Evolutionary conservation across 2,329 filamentous ascomycete species (phyloP), one percentile per base, ranked within the genome.

Genomic region (Fonsecaea erecta): DNA sequence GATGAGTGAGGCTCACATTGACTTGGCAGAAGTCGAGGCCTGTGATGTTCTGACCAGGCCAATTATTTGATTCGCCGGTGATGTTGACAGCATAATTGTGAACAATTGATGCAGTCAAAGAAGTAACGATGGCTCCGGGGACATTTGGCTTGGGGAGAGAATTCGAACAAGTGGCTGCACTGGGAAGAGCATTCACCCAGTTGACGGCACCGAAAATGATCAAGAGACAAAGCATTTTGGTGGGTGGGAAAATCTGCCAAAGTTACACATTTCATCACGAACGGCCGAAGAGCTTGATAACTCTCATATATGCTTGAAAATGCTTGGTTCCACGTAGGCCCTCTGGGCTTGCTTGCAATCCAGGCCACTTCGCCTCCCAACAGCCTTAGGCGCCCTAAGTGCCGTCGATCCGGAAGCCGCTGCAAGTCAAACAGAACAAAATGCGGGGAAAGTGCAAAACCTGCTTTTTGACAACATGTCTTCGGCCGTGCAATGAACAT

Each of bases 1-100:
- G 75, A 70, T 81, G 79, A 0, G 75, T 79, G 70, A 80, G 80
- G 24, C 73, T 72, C 9, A 81, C 72, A 2, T 77, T 80, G 53
- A 81, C 75, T 56, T 81, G 80, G 73, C 80, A 82, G 72, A 78
- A 77, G 35, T 16, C 24, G 24, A 65, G 52, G 52, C 59, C 58
- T 5, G 35, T 65, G 24, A 56, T 54, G 51, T 57, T 59, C 24
- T 63, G 37, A 30, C 26, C 43, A 4, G 56, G n/a, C 56, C 56
- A 60, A 24, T 60, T 60, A 28, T 60, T 60, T 24, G 16, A 51
- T 30, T 60, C 56, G 8, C 56, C 56, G 11, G 40, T 60, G 40
- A 60, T 52, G 26, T 48, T 60, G 56, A 60, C n/a, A 6, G 56
- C 40, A 35, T 60, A 60, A 21, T 52, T 24, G 24, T 52, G n/a